Base-by-base conservation (phyloP, 345 rosid species). In the Eutrema japonicum region DNA sequence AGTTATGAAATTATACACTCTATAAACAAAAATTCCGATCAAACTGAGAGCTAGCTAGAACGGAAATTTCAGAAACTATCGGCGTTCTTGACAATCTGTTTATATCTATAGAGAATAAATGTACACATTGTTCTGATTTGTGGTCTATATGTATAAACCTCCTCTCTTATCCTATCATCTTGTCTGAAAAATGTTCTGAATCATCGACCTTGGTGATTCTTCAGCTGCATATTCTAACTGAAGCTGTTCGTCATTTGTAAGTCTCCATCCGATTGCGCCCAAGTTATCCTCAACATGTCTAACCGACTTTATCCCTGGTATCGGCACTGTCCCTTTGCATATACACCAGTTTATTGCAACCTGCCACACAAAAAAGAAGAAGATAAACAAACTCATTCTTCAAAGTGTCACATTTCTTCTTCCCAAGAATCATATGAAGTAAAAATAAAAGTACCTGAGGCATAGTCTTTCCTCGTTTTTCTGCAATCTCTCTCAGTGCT, bases 301-400 rank as follows among this genome's bases (percentile, higher is more conserved):
- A 2, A 88, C 82, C 1, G 89, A 78, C 82, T 91, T 91, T 7
- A 94, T 86, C 45, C 97, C 97, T 2, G 97, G 98, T 74, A 94
- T 94, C 0, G 97, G 98, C 33, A 94, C 82, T 13, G 96, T 75
- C 27, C 96, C 97, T 67, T 89, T 88, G 75, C 95, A 79, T 64
- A 91, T 87, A 85, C 97, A 94, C 97, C 97, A 89, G 82, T 94
- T 89, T 75, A 94, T 83, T 13, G 98, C 97, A 9, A 93, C 91
- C 96, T 93, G 64, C 62, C 62, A 12, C 68, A 7, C 36, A 6
- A 11, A 11, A 40, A 4, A 11, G 10, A 18, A 18, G 22, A 18
- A 66, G 2, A 27, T 54, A 5, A 5, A 12, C 5, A 33, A 26
- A 35, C 43, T 42, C 66, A 49, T 49, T 35, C n/a, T 40, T 43